Percentiles rank a stretch among this genome's conserved stretches.
phyloP scores from a whole-genome alignment of 2,329 filamentous ascomycete species.

The Monosporascus cannonballus region DNA sequence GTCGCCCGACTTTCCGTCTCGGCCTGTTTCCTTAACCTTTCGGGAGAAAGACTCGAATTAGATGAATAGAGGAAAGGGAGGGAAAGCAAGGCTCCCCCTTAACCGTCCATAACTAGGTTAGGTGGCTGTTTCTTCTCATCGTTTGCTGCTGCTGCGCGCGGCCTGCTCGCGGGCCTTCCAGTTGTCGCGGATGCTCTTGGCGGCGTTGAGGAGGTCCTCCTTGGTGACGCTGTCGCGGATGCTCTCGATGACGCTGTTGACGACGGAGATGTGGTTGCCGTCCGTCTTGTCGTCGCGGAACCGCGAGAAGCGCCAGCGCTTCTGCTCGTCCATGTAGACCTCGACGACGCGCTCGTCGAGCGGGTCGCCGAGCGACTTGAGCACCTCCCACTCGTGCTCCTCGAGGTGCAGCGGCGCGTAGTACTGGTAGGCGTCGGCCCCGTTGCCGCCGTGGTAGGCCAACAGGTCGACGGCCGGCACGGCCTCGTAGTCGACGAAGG shows the following conservation, averaged over 20 bases:
- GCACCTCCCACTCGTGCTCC: constrained; percentile 72
- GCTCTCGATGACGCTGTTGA: constrained; percentile 81
- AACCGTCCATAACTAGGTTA: not conserved
- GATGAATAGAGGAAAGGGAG: too few species aligned
- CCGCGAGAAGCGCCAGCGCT: constrained; percentile 78
- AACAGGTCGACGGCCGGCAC: constrained; percentile 69
- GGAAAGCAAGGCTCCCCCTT: too few species aligned
- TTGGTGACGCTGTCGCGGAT: constrained; percentile 82
- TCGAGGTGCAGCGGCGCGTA: constrained; percentile 66
- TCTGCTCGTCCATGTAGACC: constrained; percentile 71
- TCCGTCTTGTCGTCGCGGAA: constrained; percentile 91
- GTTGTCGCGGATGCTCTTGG: constrained; percentile 65
- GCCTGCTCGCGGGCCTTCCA: constrained; percentile 62
- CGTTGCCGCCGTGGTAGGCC: constrained; percentile 57
- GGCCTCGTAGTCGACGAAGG: constrained; percentile 73
- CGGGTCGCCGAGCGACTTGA: constrained; percentile 68
- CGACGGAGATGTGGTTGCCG: constrained; percentile 81
- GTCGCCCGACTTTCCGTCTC: too few species aligned
- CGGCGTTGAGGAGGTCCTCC: constrained; percentile 67
- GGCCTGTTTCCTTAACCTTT: too few species aligned
- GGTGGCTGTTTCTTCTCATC: constrained; percentile 1
- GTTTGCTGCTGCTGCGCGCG: constrained; percentile 14
- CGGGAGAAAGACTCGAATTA: too few species aligned
- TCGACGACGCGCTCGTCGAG: constrained; percentile 88
- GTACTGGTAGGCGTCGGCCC: constrained; percentile 49